Percentiles rank a stretch among this genome's conserved stretches.
Evolutionary conservation across 2,329 filamentous ascomycete genomes (phyloP).

Genomic region (Exophiala lecanii-corni): DNA sequence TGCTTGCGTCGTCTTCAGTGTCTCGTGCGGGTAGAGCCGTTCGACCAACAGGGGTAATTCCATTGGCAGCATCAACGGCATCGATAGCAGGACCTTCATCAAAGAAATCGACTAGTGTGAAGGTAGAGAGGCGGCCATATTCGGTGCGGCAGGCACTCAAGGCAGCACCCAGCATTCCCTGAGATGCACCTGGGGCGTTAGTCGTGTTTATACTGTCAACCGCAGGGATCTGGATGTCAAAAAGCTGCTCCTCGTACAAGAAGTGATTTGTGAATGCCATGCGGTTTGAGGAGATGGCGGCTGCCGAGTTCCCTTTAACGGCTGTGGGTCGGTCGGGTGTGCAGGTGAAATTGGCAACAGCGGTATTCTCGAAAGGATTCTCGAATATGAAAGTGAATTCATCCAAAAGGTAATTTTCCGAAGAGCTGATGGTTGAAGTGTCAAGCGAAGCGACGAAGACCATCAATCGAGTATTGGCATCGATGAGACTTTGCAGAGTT

Average conservation of each 20-base stretch:
- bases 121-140: constrained; percentile 60
- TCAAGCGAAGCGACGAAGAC: constrained; percentile 59
- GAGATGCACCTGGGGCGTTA: constrained; percentile 56
- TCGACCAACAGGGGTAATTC: constrained; percentile 45
- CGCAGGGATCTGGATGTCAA: constrained; percentile 58
- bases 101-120: constrained; percentile 76
- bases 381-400: constrained; percentile 59
- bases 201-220: constrained; percentile 57
- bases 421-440: constrained; percentile 23
- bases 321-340: constrained; percentile 60
- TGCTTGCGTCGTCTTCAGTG: constrained; percentile 16
- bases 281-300: constrained; percentile 54
- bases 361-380: constrained; percentile 62
- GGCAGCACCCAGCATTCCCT: constrained; percentile 48
- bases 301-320: constrained; percentile 42
- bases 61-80: constrained; percentile 66
- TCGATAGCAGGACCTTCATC: constrained; percentile 66
- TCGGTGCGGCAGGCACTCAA: constrained; percentile 51
- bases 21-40: constrained; percentile 30
- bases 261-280: constrained; percentile 80
- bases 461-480: constrained; percentile 59
- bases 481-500: constrained; percentile 66
- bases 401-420: constrained; percentile 42
- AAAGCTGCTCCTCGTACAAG: constrained; percentile 47
- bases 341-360: constrained; percentile 65